Evolutionary conservation across 2,329 filamentous ascomycete species (phyloP).

Genomic region (Colletotrichum spinosum): DNA sequence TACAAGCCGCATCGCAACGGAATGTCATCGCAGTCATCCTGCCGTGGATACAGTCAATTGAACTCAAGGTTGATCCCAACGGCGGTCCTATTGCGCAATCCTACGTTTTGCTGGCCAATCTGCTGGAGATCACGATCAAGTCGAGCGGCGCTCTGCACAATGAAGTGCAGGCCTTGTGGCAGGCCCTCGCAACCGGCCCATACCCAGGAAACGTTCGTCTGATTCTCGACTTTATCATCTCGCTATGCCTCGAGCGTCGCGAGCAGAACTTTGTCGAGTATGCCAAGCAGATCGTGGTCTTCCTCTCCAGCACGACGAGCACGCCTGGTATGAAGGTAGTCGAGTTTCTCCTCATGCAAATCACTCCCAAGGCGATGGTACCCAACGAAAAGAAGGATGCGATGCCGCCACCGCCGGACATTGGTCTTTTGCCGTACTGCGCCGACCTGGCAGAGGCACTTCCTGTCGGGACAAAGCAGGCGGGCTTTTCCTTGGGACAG

Average conservation of each 20-base stretch:
- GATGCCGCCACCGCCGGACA: conserved; percentile 77
- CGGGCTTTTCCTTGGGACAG: conserved; percentile 92
- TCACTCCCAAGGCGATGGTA: conserved; percentile 97
- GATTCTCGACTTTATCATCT: conserved; percentile 96
- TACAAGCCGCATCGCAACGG: conserved; percentile 84
- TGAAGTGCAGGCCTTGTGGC: conserved; percentile 97
- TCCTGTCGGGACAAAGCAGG: conserved; percentile 90
- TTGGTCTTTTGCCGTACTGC: conserved; percentile 83
- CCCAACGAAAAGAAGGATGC: conserved; percentile 83
- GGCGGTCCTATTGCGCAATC: conserved; percentile 91
- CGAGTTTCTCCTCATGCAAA: conserved; percentile 91
- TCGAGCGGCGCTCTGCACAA: conserved; percentile 91
- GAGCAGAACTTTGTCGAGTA: conserved; percentile 99
- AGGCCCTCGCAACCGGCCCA: conserved; percentile 92
- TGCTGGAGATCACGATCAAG: conserved; percentile 96
- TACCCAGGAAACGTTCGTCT: conserved; percentile 94
- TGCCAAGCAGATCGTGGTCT: conserved; percentile 97
- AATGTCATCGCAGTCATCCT: conserved; percentile 95
- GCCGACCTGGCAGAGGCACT: conserved; percentile 84
- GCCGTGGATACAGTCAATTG: conserved; percentile 95
- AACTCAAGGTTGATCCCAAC: conserved; percentile 90
- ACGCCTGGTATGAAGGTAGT: conserved; percentile 88
- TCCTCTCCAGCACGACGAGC: conserved; percentile 83
- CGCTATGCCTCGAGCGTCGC: conserved; percentile 88
- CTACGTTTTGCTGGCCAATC: conserved; percentile 93